phyloP scores from a whole-genome alignment of 2,329 filamentous ascomycete genomes.

The Ophiostoma sp. region DNA sequence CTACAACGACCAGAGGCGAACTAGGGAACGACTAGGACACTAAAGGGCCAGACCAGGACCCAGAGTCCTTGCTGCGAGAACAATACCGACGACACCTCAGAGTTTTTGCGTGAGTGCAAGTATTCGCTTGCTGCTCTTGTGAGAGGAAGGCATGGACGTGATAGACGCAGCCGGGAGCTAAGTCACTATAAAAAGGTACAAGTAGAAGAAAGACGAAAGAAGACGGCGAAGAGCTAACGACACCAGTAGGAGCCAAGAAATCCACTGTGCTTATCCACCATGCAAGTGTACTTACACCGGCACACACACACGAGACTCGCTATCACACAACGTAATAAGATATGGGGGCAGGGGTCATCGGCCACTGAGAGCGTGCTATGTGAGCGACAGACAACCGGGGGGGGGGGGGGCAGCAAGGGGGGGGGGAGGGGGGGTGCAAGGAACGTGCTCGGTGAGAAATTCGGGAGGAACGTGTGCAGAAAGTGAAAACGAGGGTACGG shows the following conservation, averaged over 20 bases:
- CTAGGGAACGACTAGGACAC: constrained; percentile 12
- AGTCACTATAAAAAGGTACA: background rate
- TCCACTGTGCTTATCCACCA: background rate
- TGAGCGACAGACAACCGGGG: too few relatives aligned
- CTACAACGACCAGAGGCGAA: background rate
- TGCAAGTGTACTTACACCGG: background rate
- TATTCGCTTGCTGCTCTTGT: background rate
- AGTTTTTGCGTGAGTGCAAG: background rate
- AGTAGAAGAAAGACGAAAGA: background rate
- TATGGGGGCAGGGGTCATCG: too few relatives aligned
- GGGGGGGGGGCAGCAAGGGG: background rate
- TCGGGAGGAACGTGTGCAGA: constrained; percentile 19
- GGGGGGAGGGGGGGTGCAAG: background rate
- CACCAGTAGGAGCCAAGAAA: background rate
- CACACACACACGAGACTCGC: background rate
- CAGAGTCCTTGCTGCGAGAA: background rate
- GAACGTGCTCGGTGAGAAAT: constrained; percentile 24
- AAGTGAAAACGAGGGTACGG: background rate
- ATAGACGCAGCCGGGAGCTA: constrained; percentile 7
- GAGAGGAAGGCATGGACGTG: background rate
- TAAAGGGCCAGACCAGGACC: background rate
- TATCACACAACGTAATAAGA: too few relatives aligned
- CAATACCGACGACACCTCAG: background rate
- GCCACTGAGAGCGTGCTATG: too few relatives aligned
- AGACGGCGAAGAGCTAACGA: constrained; percentile 5